Conservation (phyloP, 2,329 filamentous ascomycete species). For the Talaromyces piceae region DNA sequence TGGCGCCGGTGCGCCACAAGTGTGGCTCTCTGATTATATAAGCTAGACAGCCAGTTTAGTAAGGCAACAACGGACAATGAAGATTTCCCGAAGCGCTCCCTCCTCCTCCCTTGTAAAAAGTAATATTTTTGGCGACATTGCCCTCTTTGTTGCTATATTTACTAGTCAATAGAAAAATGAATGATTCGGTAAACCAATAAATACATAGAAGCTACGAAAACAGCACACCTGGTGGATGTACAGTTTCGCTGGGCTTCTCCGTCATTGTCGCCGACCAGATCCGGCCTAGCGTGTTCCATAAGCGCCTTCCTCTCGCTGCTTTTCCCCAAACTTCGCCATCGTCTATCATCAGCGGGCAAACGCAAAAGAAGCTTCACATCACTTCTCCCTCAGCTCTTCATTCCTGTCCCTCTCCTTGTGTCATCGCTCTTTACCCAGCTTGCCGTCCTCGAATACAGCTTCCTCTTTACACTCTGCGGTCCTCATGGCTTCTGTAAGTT, state of each 20-base stretch:
- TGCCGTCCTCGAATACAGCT: constrained; percentile 8
- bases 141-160: too few relatives aligned
- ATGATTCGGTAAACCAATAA: too few relatives aligned
- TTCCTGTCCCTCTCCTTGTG: constrained; percentile 13
- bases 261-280: neutral
- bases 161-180: too few relatives aligned
- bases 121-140: too few relatives aligned
- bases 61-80: too few relatives aligned
- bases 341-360: constrained; percentile 1
- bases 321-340: constrained; percentile 1
- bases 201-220: neutral
- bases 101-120: too few relatives aligned
- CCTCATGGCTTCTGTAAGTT: constrained; percentile 44
- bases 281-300: constrained; percentile 5
- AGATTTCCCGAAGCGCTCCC: too few relatives aligned
- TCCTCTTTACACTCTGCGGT: constrained; percentile 11
- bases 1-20: too few relatives aligned
- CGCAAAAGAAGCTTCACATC: constrained; percentile 2
- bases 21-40: too few relatives aligned
- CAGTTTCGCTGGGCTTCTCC: neutral
- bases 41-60: too few relatives aligned
- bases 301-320: constrained; percentile 5
- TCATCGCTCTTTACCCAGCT: neutral
- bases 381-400: constrained; percentile 15
- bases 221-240: neutral